Evolutionary conservation across 202 grass and related monocot genomes (phyloP).

Genomic region (Carex arenaria): DNA sequence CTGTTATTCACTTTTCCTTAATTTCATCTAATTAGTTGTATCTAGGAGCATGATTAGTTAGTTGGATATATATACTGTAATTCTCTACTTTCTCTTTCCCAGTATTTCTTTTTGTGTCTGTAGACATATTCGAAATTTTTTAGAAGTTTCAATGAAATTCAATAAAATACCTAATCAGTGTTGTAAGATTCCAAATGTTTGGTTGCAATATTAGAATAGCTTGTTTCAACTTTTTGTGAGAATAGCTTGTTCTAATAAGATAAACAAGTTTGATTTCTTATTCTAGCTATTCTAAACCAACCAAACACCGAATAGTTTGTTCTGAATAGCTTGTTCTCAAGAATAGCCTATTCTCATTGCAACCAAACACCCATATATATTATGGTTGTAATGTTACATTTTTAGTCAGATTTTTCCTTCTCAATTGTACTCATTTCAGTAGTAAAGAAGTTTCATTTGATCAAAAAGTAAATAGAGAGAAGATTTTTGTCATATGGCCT

Average conservation of each 20-base stretch:
- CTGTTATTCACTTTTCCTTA: not conserved
- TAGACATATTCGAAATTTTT: not conserved
- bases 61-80: too few species aligned
- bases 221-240: too few species aligned
- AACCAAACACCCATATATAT: too few species aligned
- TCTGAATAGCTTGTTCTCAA: too few species aligned
- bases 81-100: too few species aligned
- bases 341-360: too few species aligned
- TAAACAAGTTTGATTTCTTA: too few species aligned
- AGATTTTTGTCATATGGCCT: not conserved
- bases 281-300: too few species aligned
- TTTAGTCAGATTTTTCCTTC: not conserved
- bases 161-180: not conserved
- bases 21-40: not conserved
- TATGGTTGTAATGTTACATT: not conserved
- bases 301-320: too few species aligned
- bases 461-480: not conserved
- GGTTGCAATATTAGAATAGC: too few species aligned
- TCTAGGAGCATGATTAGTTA: too few species aligned
- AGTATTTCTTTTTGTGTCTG: not conserved
- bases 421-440: not conserved
- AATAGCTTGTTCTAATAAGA: too few species aligned
- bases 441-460: not conserved
- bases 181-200: not conserved
- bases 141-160: not conserved